A percentile compares a stretch with the other conserved stretches of the same genome.
phyloP scores from a whole-genome alignment of 768 basidiomycete genomes.

The Russula emetica region DNA sequence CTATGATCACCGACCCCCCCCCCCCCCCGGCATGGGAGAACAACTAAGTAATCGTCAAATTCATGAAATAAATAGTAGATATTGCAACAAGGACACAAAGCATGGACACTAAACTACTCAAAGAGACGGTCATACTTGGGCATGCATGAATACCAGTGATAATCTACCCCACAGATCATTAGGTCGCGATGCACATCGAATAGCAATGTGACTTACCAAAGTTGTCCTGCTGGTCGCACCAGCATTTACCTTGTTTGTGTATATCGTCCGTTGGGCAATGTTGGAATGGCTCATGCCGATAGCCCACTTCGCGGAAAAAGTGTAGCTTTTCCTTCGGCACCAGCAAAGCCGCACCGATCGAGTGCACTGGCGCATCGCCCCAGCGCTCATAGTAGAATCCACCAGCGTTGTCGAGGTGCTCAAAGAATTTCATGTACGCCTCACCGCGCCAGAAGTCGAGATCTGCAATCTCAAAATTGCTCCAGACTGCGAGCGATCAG shows the following conservation, averaged over 20 bases:
- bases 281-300: conserved; percentile 91
- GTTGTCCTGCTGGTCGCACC: conserved; percentile 70
- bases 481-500: conserved; percentile 46
- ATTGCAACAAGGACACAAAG: conserved; percentile 6
- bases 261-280: conserved; percentile 80
- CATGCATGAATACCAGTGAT: conserved; percentile 86
- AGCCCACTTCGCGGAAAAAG: conserved; percentile 93
- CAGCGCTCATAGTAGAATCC: conserved; percentile 74
- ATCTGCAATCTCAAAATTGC: conserved; percentile 60
- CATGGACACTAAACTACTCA: conserved; percentile 13
- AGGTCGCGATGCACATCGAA: neutral
- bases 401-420: conserved; percentile 49
- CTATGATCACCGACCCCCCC: conserved; percentile 38
- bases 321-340: conserved; percentile 86
- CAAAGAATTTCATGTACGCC: conserved; percentile 55
- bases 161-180: conserved; percentile 44
- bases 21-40: neutral
- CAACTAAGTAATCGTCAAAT: conserved; percentile 4
- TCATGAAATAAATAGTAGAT: conserved; percentile 18
- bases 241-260: conserved; percentile 78
- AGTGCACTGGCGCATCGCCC: conserved; percentile 86
- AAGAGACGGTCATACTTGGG: conserved; percentile 28
- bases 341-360: conserved; percentile 85
- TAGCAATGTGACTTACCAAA: conserved; percentile 51
- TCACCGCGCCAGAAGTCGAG: conserved; percentile 55